phyloP scores from a whole-genome alignment of 371 early-diverging fungal genomes.

The Mucor circinelloides region DNA sequence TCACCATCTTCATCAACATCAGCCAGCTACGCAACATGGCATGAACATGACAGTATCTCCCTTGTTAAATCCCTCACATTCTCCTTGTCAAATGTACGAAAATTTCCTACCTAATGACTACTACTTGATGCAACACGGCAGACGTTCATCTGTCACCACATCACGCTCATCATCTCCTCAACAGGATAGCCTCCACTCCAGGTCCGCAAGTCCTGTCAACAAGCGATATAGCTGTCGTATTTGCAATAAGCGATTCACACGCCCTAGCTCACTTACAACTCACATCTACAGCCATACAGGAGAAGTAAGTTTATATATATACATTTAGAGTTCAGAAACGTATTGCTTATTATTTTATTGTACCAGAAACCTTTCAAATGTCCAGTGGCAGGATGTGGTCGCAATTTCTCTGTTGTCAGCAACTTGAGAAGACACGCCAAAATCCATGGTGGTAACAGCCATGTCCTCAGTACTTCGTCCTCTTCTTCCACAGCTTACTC shows the following conservation, averaged over 20 bases:
- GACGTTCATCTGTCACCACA: neutral
- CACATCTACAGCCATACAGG: conserved; percentile 45
- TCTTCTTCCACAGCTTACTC: conserved; percentile 5
- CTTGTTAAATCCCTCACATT: neutral
- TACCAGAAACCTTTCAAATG: conserved; percentile 45
- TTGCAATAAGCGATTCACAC: conserved; percentile 37
- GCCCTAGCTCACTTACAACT: conserved; percentile 38
- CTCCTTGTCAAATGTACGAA: neutral
- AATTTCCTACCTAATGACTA: neutral
- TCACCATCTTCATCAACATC: neutral
- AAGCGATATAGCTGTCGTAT: conserved; percentile 31
- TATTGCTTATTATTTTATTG: neutral
- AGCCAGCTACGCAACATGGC: neutral
- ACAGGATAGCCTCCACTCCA: neutral
- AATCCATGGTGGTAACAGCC: conserved; percentile 18
- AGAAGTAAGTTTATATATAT: conserved; percentile 26
- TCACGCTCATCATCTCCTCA: neutral
- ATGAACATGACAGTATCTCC: neutral
- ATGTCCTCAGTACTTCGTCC: neutral
- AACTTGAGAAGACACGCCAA: conserved; percentile 42
- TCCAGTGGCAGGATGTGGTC: conserved; percentile 30
- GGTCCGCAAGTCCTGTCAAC: conserved; percentile 4
- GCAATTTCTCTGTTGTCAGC: conserved; percentile 38
- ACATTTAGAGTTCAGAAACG: neutral
- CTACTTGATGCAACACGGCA: neutral